These are phyloP conservation scores for Anthoceros angustus DNA, from an alignment of 225 moss, liverwort and hornwort species.

Conservation along the genomic window DNA sequence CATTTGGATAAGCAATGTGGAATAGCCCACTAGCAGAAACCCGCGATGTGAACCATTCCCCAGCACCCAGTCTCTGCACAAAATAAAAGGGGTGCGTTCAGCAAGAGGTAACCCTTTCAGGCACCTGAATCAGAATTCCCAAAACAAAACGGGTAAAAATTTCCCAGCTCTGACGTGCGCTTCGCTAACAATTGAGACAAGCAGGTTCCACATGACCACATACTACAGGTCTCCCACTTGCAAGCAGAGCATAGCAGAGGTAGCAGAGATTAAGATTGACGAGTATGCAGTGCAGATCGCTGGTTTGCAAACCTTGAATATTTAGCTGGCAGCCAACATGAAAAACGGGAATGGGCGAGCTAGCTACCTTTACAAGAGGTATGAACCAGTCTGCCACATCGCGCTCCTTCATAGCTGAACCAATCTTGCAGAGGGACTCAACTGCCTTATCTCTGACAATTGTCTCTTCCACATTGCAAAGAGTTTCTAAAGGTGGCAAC, in stretches of 20 bases:
- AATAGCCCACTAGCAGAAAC: conserved; percentile 91
- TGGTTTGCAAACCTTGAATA: too few species aligned
- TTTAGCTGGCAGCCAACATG: neutral
- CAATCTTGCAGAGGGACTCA: conserved; percentile 85
- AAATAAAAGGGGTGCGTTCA: conserved; percentile 12
- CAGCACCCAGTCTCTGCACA: conserved; percentile 72
- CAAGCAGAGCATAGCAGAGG: too few species aligned
- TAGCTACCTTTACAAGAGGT: conserved; percentile 71
- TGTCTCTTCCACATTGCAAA: conserved; percentile 85
- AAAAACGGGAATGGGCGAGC: neutral
- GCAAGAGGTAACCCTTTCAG: neutral
- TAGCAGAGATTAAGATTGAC: too few species aligned
- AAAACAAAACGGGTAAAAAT: neutral
- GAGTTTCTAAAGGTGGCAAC: conserved; percentile 57
- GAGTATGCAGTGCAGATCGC: too few species aligned
- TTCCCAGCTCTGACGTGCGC: neutral
- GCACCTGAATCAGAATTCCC: neutral
- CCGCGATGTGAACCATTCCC: conserved; percentile 94
- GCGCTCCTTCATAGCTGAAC: conserved; percentile 80
- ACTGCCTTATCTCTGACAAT: conserved; percentile 88
- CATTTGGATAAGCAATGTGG: conserved; percentile 91
- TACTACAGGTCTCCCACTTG: too few species aligned
- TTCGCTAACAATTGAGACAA: neutral
- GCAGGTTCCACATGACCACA: neutral
- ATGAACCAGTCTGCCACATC: conserved; percentile 87